Evolutionary conservation across 768 basidiomycete species (phyloP).

Genomic region (Strobilomyces echinocephalus): DNA sequence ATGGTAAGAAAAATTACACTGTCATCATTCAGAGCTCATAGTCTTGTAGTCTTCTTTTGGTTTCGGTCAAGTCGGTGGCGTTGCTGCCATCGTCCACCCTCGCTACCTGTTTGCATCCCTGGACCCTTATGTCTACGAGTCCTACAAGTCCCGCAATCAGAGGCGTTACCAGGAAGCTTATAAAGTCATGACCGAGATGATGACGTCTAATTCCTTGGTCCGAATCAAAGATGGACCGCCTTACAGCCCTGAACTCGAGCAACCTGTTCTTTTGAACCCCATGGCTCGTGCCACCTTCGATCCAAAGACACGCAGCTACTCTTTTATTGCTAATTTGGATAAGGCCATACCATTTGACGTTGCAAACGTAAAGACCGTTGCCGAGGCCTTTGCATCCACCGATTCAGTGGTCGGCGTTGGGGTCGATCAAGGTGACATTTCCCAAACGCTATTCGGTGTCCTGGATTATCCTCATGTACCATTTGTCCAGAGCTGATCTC

Average conservation of each 20-base stretch:
- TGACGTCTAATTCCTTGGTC: slow-evolving; percentile 90
- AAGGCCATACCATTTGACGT: slow-evolving; percentile 50
- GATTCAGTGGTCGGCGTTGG: slow-evolving; percentile 70
- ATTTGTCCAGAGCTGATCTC: slow-evolving; percentile 78
- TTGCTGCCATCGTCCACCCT: slow-evolving; percentile 82
- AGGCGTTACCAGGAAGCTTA: slow-evolving; percentile 68
- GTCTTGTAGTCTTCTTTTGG: slow-evolving; percentile 79
- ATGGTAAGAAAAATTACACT: slow-evolving; percentile 54
- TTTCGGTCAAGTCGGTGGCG: slow-evolving; percentile 98
- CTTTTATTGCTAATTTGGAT: slow-evolving; percentile 64
- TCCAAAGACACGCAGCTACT: slow-evolving; percentile 81
- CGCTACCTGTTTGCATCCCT: slow-evolving; percentile 85
- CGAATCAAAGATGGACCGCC: slow-evolving; percentile 93
- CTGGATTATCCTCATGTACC: slow-evolving; percentile 1
- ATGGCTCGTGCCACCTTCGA: slow-evolving; percentile 80
- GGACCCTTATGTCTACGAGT: slow-evolving; percentile 69
- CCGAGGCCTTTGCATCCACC: slow-evolving; percentile 36
- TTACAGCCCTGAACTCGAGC: slow-evolving; percentile 81
- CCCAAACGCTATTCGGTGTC: neutral
- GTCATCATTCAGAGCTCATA: neutral
- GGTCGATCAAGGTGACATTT: slow-evolving; percentile 74
- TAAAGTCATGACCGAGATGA: slow-evolving; percentile 93
- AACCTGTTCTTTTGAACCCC: slow-evolving; percentile 84
- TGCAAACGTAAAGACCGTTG: slow-evolving; percentile 64
- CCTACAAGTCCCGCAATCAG: slow-evolving; percentile 69